A percentile compares a stretch with the other conserved stretches of the same genome.
These are phyloP conservation scores for Pichia occidentalis DNA, from an alignment of 805 yeast genomes.

Conservation along the genomic window DNA sequence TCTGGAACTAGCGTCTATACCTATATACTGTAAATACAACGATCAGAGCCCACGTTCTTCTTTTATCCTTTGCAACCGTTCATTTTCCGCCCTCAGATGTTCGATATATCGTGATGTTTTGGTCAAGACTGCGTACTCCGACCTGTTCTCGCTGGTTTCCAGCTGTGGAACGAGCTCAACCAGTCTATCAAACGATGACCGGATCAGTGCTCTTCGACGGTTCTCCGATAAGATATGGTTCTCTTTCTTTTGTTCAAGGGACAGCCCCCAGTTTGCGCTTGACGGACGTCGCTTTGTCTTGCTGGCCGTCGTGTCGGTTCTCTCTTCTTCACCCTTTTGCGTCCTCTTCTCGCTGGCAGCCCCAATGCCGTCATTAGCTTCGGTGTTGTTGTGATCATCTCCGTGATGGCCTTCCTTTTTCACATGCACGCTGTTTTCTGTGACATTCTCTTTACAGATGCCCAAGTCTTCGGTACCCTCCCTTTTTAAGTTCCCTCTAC, in stretches of 20 bases:
- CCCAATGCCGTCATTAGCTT: too few relatives aligned
- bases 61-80: constrained; percentile 4
- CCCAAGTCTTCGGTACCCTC: too few relatives aligned
- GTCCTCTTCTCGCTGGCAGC: too few relatives aligned
- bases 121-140: constrained; percentile 69
- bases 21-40: too few relatives aligned
- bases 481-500: too few relatives aligned
- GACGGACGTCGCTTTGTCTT: constrained; percentile 9
- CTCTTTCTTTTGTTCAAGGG: constrained; percentile 30
- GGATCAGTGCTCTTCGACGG: constrained; percentile 76
- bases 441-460: too few relatives aligned
- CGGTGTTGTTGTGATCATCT: too few relatives aligned
- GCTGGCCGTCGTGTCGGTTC: too few relatives aligned
- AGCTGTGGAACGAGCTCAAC: constrained; percentile 73
- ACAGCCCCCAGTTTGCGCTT: constrained; percentile 8
- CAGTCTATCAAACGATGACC: constrained; percentile 73
- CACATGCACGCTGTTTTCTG: too few relatives aligned
- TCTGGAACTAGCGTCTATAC: constrained; percentile 12
- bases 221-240: constrained; percentile 55
- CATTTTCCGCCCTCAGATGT: constrained; percentile 44
- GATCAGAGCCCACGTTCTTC: constrained; percentile 1
- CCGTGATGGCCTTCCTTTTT: too few relatives aligned
- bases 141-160: constrained; percentile 61
- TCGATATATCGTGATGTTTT: constrained; percentile 48
- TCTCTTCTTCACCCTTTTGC: too few relatives aligned